Conservation (phyloP, 2,329 filamentous ascomycete species). For the Emmonsiellopsis sp. region DNA sequence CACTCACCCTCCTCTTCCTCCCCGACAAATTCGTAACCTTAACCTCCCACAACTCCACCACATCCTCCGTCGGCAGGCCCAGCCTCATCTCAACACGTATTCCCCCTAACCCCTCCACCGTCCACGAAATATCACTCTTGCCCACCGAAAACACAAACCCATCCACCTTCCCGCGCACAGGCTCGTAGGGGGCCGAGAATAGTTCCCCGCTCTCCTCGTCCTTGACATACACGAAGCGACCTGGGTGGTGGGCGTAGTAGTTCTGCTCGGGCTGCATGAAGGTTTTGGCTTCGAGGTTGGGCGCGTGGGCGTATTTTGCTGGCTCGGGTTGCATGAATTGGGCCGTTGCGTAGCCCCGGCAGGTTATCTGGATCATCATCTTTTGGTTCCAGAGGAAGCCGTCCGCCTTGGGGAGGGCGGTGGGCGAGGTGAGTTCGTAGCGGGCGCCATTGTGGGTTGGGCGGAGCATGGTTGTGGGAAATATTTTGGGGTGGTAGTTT, state of each 20-base stretch:
- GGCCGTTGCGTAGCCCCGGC: conserved; percentile 48
- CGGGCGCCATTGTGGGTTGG: conserved; percentile 41
- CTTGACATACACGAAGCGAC: conserved; percentile 51
- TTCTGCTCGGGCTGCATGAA: conserved; percentile 54
- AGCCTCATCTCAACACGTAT: conserved; percentile 38
- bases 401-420: conserved; percentile 46
- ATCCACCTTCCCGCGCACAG: conserved; percentile 41
- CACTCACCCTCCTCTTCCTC: conserved; percentile 34
- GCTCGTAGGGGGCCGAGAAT: conserved; percentile 49
- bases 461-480: conserved; percentile 21
- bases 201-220: conserved; percentile 43
- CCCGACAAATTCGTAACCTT: conserved; percentile 38
- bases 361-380: conserved; percentile 53
- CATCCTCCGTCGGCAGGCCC: conserved; percentile 43
- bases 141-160: conserved; percentile 45
- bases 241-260: conserved; percentile 50
- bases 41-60: conserved; percentile 48
- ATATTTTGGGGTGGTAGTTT: too few species aligned
- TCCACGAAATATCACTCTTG: conserved; percentile 48
- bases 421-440: conserved; percentile 48
- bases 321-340: conserved; percentile 55
- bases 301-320: conserved; percentile 50
- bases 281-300: conserved; percentile 48
- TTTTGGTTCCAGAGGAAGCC: conserved; percentile 52
- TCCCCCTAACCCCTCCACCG: conserved; percentile 38